Evolutionary conservation across 495 filamentous ascomycete species (phyloP), one percentile per base, ranked within the genome.

Genomic region (Penicillium bialowiezense): DNA sequence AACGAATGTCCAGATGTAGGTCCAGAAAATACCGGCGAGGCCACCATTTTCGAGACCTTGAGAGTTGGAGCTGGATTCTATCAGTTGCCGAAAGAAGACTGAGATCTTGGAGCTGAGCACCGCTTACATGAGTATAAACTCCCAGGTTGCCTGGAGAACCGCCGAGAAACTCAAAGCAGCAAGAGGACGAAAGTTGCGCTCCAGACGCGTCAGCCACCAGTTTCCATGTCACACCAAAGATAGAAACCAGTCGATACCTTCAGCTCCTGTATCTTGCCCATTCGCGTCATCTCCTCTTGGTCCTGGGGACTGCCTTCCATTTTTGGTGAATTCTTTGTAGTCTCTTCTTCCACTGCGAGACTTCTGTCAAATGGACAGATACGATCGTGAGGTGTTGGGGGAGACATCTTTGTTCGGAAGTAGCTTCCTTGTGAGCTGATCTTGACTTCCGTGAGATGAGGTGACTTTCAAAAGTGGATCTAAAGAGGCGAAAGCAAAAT

Each of bases 1-100:
- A 35, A 70, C 36, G 24, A 60, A 63, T 7, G 52, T 55, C 40
- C 56, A 53, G 13, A 72, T 28, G 42, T 63, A 70, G 14, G 59
- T 54, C 59, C 64, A 72, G 20, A 72, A 58, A 10, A 64, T 44
- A 5, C 56, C 59, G 4, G 52, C 46, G 6, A 54, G 34, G 2
- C 56, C 52, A 1, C 48, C 52, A 39, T 58, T 47, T 34, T 50
- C 7, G 7, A 58, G 47, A 3, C 55, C 55, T 17, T 54, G 37
- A 2, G 45, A 37, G 38, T 54, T 58, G 6, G 55, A 50, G 15
- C 18, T 24, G 8, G 8, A 3, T 12, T 3, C 2, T 1, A 20
- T 43, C 6, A 43, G 41, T 33, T 3, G 23, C 3, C 8, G 23
- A 26, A 26, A 26, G 23, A 26, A 26, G 5, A 13, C 2, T 19